Percentiles rank a stretch among this genome's conserved stretches.
phyloP scores from a whole-genome alignment of 75 land plant genomes.

The Adiantum capillusveneris region DNA sequence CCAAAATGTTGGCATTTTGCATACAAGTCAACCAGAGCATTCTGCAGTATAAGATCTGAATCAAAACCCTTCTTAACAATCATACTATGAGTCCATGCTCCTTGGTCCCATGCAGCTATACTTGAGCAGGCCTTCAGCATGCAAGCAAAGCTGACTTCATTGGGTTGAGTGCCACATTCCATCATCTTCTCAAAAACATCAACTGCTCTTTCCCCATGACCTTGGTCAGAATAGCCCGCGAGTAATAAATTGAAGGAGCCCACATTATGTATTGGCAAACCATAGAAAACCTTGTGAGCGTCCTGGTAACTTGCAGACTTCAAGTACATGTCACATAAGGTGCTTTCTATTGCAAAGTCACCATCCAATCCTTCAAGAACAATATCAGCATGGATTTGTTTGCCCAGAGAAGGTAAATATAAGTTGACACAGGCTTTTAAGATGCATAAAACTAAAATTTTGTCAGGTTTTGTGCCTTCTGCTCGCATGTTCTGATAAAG shows the following conservation, averaged over 20 bases:
- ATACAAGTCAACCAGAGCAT: slow-evolving; percentile 12
- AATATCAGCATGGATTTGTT: slow-evolving; percentile 27
- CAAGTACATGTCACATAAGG: slow-evolving; percentile 38
- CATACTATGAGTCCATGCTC: slow-evolving; percentile 5
- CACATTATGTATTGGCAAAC: slow-evolving; percentile 21
- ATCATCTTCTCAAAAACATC: slow-evolving; percentile 34
- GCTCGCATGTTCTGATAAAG: slow-evolving; percentile 7
- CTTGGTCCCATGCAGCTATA: slow-evolving; percentile 7
- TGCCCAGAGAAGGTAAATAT: slow-evolving; percentile 11
- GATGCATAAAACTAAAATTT: slow-evolving; percentile 19
- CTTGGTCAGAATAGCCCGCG: slow-evolving; percentile 29
- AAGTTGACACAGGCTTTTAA: slow-evolving; percentile 25
- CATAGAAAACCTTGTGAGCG: slow-evolving; percentile 30
- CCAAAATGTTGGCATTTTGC: slow-evolving; percentile 8
- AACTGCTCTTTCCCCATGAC: slow-evolving; percentile 23
- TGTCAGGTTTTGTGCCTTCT: slow-evolving; percentile 9
- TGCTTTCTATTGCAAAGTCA: slow-evolving; percentile 17
- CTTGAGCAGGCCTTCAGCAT: slow-evolving; percentile 18
- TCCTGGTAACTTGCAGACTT: slow-evolving; percentile 27
- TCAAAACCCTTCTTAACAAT: slow-evolving; percentile 8
- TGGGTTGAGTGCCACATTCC: slow-evolving; percentile 5
- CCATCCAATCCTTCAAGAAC: slow-evolving; percentile 19
- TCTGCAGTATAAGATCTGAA: slow-evolving; percentile 8
- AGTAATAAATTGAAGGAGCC: slow-evolving; percentile 46
- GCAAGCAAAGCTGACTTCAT: slow-evolving; percentile 10